These are phyloP conservation scores for Boletus edulis DNA, from an alignment of 768 basidiomycete genomes.

Conservation along the genomic window DNA sequence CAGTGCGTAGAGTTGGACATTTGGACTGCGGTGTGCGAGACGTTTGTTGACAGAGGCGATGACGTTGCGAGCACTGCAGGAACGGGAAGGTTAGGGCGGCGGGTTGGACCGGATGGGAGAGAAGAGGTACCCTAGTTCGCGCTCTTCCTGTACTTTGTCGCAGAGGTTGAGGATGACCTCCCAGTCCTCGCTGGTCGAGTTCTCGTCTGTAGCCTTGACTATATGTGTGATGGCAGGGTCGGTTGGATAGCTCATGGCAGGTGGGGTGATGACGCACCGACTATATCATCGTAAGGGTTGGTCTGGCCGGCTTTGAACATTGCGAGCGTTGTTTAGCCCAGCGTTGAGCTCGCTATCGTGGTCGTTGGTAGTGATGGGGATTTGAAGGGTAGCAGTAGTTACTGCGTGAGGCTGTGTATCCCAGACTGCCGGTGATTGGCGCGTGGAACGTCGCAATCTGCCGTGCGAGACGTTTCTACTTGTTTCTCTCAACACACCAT, in stretches of 20 bases:
- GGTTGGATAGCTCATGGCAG: conserved; percentile 3
- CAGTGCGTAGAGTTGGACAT: conserved; percentile 93
- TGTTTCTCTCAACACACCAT: conserved; percentile 29
- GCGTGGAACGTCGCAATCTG: background rate
- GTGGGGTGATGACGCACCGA: conserved; percentile 56
- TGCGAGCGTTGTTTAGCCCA: conserved; percentile 1
- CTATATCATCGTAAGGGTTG: conserved; percentile 88
- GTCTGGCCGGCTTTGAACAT: conserved; percentile 73
- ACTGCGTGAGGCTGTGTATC: conserved; percentile 33
- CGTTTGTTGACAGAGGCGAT: conserved; percentile 86
- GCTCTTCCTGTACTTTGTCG: conserved; percentile 93
- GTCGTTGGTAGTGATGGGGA: conserved; percentile 14
- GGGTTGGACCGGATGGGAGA: background rate
- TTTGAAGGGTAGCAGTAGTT: conserved; percentile 6
- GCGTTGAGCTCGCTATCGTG: conserved; percentile 11
- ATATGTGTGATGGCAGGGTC: conserved; percentile 5
- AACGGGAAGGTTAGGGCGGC: conserved; percentile 14
- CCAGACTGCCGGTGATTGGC: conserved; percentile 15
- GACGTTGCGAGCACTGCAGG: conserved; percentile 78
- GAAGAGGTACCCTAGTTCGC: conserved; percentile 67
- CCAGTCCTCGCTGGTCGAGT: conserved; percentile 94
- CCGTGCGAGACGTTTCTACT: background rate
- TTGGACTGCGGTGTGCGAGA: conserved; percentile 90
- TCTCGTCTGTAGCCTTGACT: conserved; percentile 99
- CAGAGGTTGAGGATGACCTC: conserved; percentile 91